Evolutionary conservation across 2,329 filamentous ascomycete genomes (phyloP), one percentile per base, ranked within the genome.

Genomic region (Penicillium sp.): DNA sequence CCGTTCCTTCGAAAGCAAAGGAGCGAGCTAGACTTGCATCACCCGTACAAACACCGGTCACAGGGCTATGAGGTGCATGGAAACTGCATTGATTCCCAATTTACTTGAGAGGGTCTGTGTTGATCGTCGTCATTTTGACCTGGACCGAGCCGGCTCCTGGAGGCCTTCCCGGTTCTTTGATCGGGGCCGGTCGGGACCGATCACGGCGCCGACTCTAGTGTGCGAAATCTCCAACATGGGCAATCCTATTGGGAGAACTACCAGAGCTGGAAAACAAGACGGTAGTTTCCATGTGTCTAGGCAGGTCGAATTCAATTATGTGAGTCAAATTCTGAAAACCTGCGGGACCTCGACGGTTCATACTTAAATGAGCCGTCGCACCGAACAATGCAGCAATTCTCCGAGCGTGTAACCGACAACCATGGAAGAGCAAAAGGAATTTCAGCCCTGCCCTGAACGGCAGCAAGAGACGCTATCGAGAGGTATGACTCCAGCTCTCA

Each of bases 141-240:
- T 41, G 30, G 31, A n/a, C 31, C 44, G 19, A 49, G 15, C 53
- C 47, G 47, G 23, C 5, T 29, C 38, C 26, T 48, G 35, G 38
- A 19, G 30, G 15, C 35, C n/a, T 29, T 29, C 5, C 64, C 58
- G 61, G 26, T 44, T 52, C 53, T 62, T 21, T 23, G 31, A 21
- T 35, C 56, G 56, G 56, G 3, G 6, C 56, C 56, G 59, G 48
- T 59, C 71, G 71, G 71, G 23, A 19, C 71, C 71, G 60, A 31
- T 45, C 9, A 38, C 66, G 64, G 64, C 30, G 50, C 58, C 41
- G 48, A 52, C 44, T 29, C 44, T 58, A 62, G 60, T 41, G 55
- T 35, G 51, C 58, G 41, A 29, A 44, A 17, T 15, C 46, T 54
- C 8, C 29, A 35, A 15, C 29, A 54, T 13, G 19, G 21, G 23